Conservation (phyloP, 2,329 filamentous ascomycete species). For the Talaromyces funiculosus region DNA sequence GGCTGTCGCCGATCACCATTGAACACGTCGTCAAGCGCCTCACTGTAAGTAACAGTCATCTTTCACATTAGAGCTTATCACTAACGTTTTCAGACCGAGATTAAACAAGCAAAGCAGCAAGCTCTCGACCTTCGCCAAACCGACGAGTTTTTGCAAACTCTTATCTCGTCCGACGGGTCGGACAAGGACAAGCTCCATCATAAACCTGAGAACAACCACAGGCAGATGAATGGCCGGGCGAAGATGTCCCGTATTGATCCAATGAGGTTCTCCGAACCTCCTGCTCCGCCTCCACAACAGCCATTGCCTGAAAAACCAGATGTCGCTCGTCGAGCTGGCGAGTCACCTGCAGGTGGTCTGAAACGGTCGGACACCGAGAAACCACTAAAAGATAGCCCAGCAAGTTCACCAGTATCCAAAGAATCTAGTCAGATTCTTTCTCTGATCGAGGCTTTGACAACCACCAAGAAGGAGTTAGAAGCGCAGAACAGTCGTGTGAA, state of each 20-base stretch:
- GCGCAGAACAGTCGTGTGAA: constrained; percentile 72
- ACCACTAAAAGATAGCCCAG: constrained; percentile 47
- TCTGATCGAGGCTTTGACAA: constrained; percentile 76
- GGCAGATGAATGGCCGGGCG: constrained; percentile 42
- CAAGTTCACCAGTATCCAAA: constrained; percentile 42
- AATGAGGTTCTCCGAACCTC: constrained; percentile 86
- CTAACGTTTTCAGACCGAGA: constrained; percentile 62
- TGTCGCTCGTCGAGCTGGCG: constrained; percentile 43
- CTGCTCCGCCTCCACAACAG: constrained; percentile 86
- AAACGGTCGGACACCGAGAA: constrained; percentile 73
- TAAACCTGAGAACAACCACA: constrained; percentile 38
- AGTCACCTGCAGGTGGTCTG: constrained; percentile 49
- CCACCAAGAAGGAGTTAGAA: constrained; percentile 80
- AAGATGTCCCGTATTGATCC: constrained; percentile 60
- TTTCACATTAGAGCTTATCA: neutral
- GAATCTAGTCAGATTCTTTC: constrained; percentile 72
- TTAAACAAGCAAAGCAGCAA: constrained; percentile 83
- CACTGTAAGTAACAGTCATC: constrained; percentile 51
- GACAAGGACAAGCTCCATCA: constrained; percentile 43
- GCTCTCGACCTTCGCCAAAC: constrained; percentile 79
- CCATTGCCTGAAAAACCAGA: constrained; percentile 92
- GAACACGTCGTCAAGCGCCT: constrained; percentile 90
- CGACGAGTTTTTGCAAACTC: constrained; percentile 69
- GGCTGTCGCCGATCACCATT: constrained; percentile 82
- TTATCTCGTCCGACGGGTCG: constrained; percentile 66